These are phyloP conservation scores for Haematococcus sp. DNA, from an alignment of 139 green algal species.

Conservation along the genomic window DNA sequence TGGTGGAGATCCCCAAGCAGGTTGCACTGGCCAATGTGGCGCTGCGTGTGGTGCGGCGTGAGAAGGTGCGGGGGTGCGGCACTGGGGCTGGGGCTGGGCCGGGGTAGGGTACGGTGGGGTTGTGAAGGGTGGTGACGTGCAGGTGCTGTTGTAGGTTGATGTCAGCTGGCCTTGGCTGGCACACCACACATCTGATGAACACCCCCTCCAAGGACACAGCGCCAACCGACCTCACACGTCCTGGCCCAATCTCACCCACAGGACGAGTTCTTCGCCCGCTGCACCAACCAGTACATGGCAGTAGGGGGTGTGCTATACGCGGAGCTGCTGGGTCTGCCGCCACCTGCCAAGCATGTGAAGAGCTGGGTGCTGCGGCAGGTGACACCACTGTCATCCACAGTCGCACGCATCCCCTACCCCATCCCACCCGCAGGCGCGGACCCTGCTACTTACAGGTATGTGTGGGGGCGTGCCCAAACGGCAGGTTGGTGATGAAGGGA, in stretches of 20 bases:
- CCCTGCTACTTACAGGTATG: constrained; percentile 36
- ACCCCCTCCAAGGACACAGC: too few relatives aligned
- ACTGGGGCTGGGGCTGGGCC: too few relatives aligned
- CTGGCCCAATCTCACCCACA: neutral
- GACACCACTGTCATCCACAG: constrained; percentile 30
- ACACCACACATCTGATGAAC: neutral
- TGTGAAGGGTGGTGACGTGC: neutral
- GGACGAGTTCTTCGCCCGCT: constrained; percentile 41
- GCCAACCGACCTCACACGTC: too few relatives aligned
- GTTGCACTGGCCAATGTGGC: constrained; percentile 54
- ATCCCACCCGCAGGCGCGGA: constrained; percentile 71
- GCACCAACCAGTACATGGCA: constrained; percentile 50
- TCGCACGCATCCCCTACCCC: constrained; percentile 63
- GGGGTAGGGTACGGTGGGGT: neutral
- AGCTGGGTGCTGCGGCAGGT: constrained; percentile 44
- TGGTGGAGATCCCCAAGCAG: constrained; percentile 48
- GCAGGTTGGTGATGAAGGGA: too few relatives aligned
- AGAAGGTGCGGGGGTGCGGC: constrained; percentile 5
- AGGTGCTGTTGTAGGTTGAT: neutral
- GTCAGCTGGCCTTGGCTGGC: neutral
- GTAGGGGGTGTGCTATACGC: constrained; percentile 47
- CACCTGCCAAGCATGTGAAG: constrained; percentile 43
- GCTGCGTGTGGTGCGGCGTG: constrained; percentile 34
- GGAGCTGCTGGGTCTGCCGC: constrained; percentile 51
- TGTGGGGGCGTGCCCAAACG: neutral